Evolutionary conservation across 2,329 filamentous ascomycete species (phyloP).

Genomic region (Penicillium fuscoglaucum): DNA sequence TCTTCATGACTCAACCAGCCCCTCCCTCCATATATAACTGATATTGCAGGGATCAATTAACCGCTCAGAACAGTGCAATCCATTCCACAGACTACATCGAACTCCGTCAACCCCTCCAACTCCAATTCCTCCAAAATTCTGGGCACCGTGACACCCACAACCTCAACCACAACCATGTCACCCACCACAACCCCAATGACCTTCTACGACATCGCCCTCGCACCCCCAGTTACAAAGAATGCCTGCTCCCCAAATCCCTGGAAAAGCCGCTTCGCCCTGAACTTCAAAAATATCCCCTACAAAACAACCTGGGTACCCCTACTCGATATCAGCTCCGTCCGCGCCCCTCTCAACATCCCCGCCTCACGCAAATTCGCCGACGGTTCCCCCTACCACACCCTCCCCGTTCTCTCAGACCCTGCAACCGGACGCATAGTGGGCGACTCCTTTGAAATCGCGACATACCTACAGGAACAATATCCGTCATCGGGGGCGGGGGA

Average conservation of each 20-base stretch:
- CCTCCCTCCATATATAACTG: not conserved
- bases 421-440: slow-evolving; percentile 49
- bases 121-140: not conserved
- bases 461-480: slow-evolving; percentile 57
- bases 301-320: slow-evolving; percentile 56
- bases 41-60: not conserved
- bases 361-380: slow-evolving; percentile 57
- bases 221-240: slow-evolving; percentile 31
- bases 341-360: slow-evolving; percentile 48
- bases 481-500: slow-evolving; percentile 45
- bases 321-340: slow-evolving; percentile 53
- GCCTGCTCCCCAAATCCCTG: slow-evolving; percentile 52
- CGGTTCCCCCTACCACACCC: slow-evolving; percentile 50
- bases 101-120: not conserved
- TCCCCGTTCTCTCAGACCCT: slow-evolving; percentile 56
- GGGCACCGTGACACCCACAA: not conserved
- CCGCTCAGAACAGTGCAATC: too few species aligned
- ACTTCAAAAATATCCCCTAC: slow-evolving; percentile 52
- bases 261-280: slow-evolving; percentile 53
- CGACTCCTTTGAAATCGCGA: slow-evolving; percentile 67
- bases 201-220: slow-evolving; percentile 53
- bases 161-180: not conserved
- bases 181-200: not conserved
- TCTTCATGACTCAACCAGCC: not conserved
- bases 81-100: too few species aligned